A percentile compares a stretch with the other conserved stretches of the same genome.
These are phyloP conservation scores for Lathyrus oleraceus DNA, from an alignment of 306 rosid genomes.

Conservation along the genomic window DNA sequence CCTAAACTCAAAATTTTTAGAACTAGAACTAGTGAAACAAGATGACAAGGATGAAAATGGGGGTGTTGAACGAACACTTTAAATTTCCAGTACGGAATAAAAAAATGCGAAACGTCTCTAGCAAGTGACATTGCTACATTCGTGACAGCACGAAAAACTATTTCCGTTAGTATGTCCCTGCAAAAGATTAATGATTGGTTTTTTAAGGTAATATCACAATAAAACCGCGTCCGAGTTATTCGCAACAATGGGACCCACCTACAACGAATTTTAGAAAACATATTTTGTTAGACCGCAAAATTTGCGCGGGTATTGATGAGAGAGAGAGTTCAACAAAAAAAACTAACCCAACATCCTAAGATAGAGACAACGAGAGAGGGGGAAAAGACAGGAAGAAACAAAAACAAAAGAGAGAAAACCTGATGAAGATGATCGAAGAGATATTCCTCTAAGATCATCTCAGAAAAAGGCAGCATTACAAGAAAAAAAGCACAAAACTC, in stretches of 20 bases:
- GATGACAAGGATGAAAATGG: background rate
- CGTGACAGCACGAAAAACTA: constrained; percentile 4
- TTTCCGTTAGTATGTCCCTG: background rate
- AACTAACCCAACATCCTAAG: constrained; percentile 4
- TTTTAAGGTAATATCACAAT: too few species aligned
- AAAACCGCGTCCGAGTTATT: constrained; percentile 30
- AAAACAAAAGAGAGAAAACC: background rate
- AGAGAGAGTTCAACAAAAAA: constrained; percentile 41
- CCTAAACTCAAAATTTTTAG: too few species aligned
- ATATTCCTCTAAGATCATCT: constrained; percentile 80
- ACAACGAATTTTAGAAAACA: constrained; percentile 19
- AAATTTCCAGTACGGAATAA: background rate
- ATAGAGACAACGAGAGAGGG: constrained; percentile 15
- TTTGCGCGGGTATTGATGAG: constrained; percentile 53
- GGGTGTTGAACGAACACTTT: background rate
- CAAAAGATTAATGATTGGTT: background rate
- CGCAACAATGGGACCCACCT: constrained; percentile 28
- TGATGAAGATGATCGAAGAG: constrained; percentile 73
- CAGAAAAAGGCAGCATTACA: constrained; percentile 64
- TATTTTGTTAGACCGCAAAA: constrained; percentile 11
- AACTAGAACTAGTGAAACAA: too few species aligned
- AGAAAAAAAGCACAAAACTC: background rate
- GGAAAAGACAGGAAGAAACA: background rate
- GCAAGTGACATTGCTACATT: background rate
- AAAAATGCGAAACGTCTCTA: background rate